Evolutionary conservation across 345 rosid species (phyloP).

Genomic region (Corymbia maculata): DNA sequence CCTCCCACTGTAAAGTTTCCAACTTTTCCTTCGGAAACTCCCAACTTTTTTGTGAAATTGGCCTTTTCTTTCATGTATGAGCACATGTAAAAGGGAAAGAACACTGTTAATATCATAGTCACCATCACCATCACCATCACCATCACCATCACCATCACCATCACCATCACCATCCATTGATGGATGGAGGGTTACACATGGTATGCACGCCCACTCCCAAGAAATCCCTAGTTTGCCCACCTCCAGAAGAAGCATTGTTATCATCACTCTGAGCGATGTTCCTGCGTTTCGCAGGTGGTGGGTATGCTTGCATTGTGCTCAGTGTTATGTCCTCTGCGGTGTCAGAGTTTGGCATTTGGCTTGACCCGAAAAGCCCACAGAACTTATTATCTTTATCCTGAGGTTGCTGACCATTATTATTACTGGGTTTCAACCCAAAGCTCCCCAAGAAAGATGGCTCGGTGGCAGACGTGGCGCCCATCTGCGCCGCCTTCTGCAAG

Average conservation of each 20-base stretch:
- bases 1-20: conserved; percentile 23
- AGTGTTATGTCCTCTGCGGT: conserved; percentile 10
- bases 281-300: conserved; percentile 49
- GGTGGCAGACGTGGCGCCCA: conserved; percentile 44
- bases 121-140: neutral
- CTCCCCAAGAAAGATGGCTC: conserved; percentile 47
- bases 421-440: conserved; percentile 28
- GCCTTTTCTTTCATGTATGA: neutral
- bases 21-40: neutral
- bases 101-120: neutral
- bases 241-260: conserved; percentile 12
- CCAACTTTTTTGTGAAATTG: neutral
- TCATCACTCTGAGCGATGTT: conserved; percentile 13
- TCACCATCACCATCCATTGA: conserved; percentile 18
- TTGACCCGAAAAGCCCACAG: conserved; percentile 35
- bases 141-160: conserved; percentile 6
- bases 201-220: conserved; percentile 75
- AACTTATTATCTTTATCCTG: conserved; percentile 45
- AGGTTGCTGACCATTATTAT: conserved; percentile 2
- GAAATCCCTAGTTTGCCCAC: conserved; percentile 91
- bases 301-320: conserved; percentile 21
- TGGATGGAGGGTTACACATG: conserved; percentile 45
- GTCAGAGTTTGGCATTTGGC: neutral
- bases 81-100: neutral
- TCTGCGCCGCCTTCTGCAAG: conserved; percentile 87